Evolutionary conservation across 2,329 filamentous ascomycete genomes (phyloP), one percentile per base, ranked within the genome.

Genomic region (Dryadomyces quercus-mongolicae): DNA sequence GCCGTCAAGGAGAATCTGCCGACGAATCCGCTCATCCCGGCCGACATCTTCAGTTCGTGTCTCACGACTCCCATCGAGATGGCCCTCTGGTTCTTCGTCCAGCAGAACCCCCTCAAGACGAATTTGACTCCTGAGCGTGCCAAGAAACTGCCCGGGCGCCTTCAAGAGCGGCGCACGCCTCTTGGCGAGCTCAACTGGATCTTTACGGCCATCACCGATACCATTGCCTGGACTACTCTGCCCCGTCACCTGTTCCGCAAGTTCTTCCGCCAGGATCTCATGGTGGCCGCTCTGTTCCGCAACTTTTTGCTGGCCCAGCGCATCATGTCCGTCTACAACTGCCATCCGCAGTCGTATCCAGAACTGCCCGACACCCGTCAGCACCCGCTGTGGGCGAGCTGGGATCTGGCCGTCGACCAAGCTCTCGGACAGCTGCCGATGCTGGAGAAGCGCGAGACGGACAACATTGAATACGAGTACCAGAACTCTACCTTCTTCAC

Each of bases 131-230:
- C 92, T 4, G 88, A 93, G 57, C 81, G 92, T 61, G 91, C 92
- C 45, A 86, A 89, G 67, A 88, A 89, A 63, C 85, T 98, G 18
- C 91, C 92, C 2, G 93, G 93, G 38, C 84, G 90, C 58, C 79
- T 97, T 45, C 92, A 95, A 65, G 93, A 98, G 69, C 81, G 93
- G 57, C 80, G 93, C 64, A 97, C 93, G 51, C 93, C 93, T 9
- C 77, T 98, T 38, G 93, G 93, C 58, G 93, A 98, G 70, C 75
- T 98, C 15, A 98, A 98, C 65, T 98, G 93, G 93, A 98, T 98
- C 40, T 97, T 98, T 65, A 98, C 93, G 0, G 93, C 93, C 54
- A 97, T 98, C 60, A 98, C 93, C 0, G 93, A 98, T 66, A 97
- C 92, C 1, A 98, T 98, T 63, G 93, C 93, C 0, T 98, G 93